A percentile compares a stretch with the other conserved stretches of the same genome.
phyloP scores from a whole-genome alignment of 306 rosid genomes.

The Prunus dulcis region DNA sequence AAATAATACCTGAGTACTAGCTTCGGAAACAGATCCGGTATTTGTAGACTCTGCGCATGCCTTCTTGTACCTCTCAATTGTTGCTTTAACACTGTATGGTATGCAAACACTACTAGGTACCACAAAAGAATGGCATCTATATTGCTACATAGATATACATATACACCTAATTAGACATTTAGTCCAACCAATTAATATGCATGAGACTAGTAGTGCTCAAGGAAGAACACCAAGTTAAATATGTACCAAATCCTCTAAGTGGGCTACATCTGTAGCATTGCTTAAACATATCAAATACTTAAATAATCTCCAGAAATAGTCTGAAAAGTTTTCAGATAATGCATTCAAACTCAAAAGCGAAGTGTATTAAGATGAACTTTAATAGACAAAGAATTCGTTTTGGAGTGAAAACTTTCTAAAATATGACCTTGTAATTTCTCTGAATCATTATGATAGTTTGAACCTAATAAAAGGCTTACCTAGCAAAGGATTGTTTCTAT shows the following conservation, averaged over 20 bases:
- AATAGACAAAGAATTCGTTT: too few relatives aligned
- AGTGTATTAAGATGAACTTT: too few relatives aligned
- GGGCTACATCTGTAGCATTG: background rate
- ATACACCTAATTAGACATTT: background rate
- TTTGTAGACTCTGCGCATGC: constrained; percentile 71
- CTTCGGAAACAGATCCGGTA: constrained; percentile 71
- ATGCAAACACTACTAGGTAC: background rate
- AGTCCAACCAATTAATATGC: background rate
- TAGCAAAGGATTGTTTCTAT: background rate
- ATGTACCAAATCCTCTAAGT: background rate
- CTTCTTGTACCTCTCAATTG: constrained; percentile 91
- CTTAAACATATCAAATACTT: background rate
- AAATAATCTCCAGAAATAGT: background rate
- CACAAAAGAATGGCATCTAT: background rate
- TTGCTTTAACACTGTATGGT: constrained; percentile 63
- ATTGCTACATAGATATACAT: background rate
- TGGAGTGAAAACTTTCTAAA: too few relatives aligned
- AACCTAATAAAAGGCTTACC: background rate
- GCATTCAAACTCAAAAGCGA: too few relatives aligned
- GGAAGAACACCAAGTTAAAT: background rate
- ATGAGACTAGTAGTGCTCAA: background rate
- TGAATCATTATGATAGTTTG: background rate
- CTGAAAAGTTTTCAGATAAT: background rate
- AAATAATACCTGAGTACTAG: constrained; percentile 69
- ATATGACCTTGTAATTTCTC: background rate